Base-by-base conservation (phyloP, 495 filamentous ascomycete species). In the Copromyces sp. region DNA sequence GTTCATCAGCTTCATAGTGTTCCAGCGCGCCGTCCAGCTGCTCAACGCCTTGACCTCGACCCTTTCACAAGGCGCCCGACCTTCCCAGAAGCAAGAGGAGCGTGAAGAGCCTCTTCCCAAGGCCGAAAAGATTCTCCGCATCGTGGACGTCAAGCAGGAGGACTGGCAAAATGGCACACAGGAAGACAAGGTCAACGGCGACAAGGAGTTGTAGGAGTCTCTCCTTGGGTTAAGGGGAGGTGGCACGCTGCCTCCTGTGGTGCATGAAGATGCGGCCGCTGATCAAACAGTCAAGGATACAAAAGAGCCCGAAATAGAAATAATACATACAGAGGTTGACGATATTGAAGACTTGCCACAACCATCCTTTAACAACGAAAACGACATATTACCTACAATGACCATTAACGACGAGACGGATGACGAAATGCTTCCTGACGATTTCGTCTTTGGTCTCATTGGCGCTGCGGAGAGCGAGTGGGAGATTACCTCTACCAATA, bases 1-100 rank as follows among this genome's bases (percentile, higher is more conserved):
- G 71, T 94, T 65, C 53, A 17, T 37, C 53, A 65, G 53, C 53
- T 65, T 65, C 53, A 65, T 65, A 35, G 6, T 65, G 29, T 65
- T 65, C 29, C 53, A 65, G 53, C 53, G 53, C 53, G 29, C 53
- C 29, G 53, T 65, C 24, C 53, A 65, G 29, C 53, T 65, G 24
- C 53, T 65, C 53, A 65, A 65, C 53, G 29, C 53, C 16, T 16
- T 65, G 29, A 65, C 53, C 53, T 65, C 53, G 29, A 65, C 53
- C 29, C 53, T 65, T 65, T 65, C 53, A 65, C 53, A 65, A 65
- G 53, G 53, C 53, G 29, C 53, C 53, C 53, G 14, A 65, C 29
- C 53, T 35, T 35, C 53, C 53, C 53, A 65, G 29, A 35, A 65
- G 53, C 53, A 65, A 17, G 53, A 65, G 53, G 53, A 65, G 29